Conservation (phyloP, 139 green algal genomes). For the Axilococcus clingmanii region DNA sequence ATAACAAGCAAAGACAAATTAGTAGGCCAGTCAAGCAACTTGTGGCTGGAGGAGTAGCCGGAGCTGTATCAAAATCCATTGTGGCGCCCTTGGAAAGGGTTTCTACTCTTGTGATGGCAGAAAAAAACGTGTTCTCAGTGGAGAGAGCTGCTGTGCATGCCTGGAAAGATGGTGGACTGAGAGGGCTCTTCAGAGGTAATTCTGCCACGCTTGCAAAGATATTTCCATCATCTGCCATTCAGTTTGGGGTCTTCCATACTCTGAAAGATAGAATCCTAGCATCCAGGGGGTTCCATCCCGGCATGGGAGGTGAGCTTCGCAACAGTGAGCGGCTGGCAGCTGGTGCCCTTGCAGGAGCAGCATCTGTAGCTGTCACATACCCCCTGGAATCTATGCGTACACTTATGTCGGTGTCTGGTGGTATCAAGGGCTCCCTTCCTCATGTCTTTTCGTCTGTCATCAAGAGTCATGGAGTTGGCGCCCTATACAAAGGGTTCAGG, state of each 20-base stretch:
- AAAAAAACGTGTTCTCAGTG: too few species aligned
- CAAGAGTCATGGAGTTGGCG: conserved; percentile 1
- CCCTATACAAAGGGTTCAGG: conserved; percentile 14
- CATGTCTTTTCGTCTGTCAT: conserved; percentile 2
- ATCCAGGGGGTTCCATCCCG: neutral
- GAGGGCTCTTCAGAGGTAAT: conserved; percentile 11
- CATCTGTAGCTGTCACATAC: conserved; percentile 3
- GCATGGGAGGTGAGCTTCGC: neutral
- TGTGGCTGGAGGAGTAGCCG: conserved; percentile 15
- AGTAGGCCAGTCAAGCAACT: conserved; percentile 4
- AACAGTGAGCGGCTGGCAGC: conserved; percentile 11
- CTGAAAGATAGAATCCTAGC: conserved; percentile 11
- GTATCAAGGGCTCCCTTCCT: conserved; percentile 11
- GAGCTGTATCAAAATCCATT: conserved; percentile 18
- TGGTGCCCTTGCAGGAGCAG: conserved; percentile 14
- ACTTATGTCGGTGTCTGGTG: conserved; percentile 12
- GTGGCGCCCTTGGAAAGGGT: conserved; percentile 21
- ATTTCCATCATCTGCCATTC: conserved; percentile 9
- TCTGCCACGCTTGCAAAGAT: conserved; percentile 18
- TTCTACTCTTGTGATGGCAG: conserved; percentile 16
- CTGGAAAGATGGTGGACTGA: conserved; percentile 5
- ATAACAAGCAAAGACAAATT: too few species aligned
- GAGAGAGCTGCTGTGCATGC: conserved; percentile 2
- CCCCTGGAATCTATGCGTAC: conserved; percentile 14
- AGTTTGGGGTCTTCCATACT: conserved; percentile 19